Base-by-base conservation (phyloP, 2,329 filamentous ascomycete genomes). In the Penicillium nordicum region DNA sequence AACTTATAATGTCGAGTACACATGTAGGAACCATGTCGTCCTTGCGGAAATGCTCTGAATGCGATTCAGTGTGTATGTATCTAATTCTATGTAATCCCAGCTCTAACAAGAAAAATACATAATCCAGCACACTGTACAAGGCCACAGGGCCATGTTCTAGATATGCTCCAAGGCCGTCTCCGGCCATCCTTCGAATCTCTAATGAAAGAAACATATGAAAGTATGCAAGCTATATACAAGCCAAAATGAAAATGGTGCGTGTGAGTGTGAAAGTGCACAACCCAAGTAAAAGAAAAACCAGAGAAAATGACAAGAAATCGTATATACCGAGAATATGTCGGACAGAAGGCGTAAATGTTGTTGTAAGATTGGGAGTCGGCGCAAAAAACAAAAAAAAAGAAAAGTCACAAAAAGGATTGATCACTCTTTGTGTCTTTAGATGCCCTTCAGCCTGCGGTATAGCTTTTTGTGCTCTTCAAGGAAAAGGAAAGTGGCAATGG, bases 381-480 rank as follows among this genome's bases (percentile, higher is more conserved):
- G 27, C 42, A 9, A 30, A 30, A 32, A 38, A 46, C 52, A 49
- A 9, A 30, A 30, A 30, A 30, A 30, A 40, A 46, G 50, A 49
- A 18, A 44, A 48, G 34, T 16, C 18, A 32, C 52, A 57, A 55
- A 56, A 30, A 50, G 34, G 37, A 40, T 36, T 36, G 9, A 32
- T 41, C 36, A 49, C 46, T 68, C 57, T 63, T 60, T 52, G 50
- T 18, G 38, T 54, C 46, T 91, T 29, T 61, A 63, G 14, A 70
- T 63, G 9, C 72, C 67, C 59, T 77, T 79, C 63, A 77, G 59
- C 55, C 67, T 67, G 34, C 76, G 74, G 68, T 85, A 88, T 5
- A 86, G 70, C 74, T 84, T 86, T 76, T 87, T 87, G 66, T 88
- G 85, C 70, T 88, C 83, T 65, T 88, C 85, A 64, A 88, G 74